These are phyloP conservation scores for Lachnellula occidentalis DNA, from an alignment of 2,329 filamentous ascomycete genomes.

Conservation along the genomic window DNA sequence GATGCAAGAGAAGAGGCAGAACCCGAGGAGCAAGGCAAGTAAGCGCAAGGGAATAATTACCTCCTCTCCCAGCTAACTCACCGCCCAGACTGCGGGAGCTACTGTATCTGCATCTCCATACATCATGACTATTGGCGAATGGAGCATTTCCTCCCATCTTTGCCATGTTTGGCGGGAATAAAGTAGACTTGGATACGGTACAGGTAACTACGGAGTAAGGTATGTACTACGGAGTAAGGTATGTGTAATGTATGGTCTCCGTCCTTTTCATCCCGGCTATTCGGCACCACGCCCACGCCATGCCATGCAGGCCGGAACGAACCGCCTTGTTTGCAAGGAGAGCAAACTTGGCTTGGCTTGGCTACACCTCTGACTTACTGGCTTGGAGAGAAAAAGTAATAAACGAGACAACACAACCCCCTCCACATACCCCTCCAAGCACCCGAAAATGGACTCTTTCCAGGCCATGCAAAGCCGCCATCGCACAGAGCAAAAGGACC, in stretches of 20 bases:
- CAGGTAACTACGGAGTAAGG: too few relatives aligned
- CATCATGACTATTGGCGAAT: neutral
- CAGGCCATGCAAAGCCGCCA: conserved; percentile 77
- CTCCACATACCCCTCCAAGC: neutral
- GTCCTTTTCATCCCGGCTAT: too few relatives aligned
- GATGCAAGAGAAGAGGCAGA: too few relatives aligned
- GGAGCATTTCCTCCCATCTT: neutral
- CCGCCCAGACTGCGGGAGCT: neutral
- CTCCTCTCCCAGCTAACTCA: neutral
- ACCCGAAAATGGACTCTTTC: conserved; percentile 45
- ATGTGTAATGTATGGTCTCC: too few relatives aligned
- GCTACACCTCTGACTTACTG: too few relatives aligned
- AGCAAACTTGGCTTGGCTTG: neutral
- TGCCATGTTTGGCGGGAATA: neutral
- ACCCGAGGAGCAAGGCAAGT: too few relatives aligned
- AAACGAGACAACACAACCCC: neutral
- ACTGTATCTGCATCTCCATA: too few relatives aligned
- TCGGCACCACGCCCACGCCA: neutral
- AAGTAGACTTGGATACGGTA: neutral
- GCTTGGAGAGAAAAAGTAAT: neutral
- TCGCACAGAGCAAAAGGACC: conserved; percentile 80
- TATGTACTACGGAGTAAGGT: too few relatives aligned
- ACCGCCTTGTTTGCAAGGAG: neutral
- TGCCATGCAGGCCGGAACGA: too few relatives aligned
- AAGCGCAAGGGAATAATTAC: neutral